These are phyloP conservation scores for Lasiodiplodia citricola DNA, from an alignment of 2,329 filamentous ascomycete species.

Conservation along the genomic window DNA sequence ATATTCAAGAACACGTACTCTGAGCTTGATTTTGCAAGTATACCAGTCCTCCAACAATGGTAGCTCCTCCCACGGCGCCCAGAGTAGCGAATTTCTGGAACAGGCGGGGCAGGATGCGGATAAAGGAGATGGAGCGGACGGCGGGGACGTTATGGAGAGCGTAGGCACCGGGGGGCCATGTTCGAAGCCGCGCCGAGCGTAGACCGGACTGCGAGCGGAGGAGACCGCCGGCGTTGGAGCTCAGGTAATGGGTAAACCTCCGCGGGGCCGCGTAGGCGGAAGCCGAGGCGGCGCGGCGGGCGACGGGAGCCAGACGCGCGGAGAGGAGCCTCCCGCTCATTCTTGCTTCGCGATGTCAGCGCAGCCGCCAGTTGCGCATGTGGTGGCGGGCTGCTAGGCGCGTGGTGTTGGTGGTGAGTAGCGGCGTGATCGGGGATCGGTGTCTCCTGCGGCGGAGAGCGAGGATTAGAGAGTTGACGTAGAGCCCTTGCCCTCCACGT, in stretches of 20 bases:
- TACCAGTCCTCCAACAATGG: conserved; percentile 83
- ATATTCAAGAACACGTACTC: neutral
- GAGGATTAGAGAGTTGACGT: conserved; percentile 21
- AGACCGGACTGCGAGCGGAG: conserved; percentile 63
- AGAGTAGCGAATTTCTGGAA: conserved; percentile 87
- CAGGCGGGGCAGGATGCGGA: conserved; percentile 77
- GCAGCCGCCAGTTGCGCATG: conserved; percentile 16
- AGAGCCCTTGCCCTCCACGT: conserved; percentile 22
- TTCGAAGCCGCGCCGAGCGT: conserved; percentile 17
- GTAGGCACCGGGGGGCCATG: conserved; percentile 79
- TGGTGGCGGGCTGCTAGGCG: conserved; percentile 1
- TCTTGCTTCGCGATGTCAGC: conserved; percentile 29
- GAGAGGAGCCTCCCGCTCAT: conserved; percentile 80
- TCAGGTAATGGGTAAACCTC: conserved; percentile 61
- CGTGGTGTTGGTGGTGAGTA: neutral
- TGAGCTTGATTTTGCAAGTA: conserved; percentile 94
- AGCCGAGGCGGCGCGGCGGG: conserved; percentile 56
- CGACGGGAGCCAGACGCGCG: conserved; percentile 70
- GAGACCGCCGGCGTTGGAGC: conserved; percentile 70
- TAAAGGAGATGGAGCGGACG: conserved; percentile 69
- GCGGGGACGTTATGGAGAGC: conserved; percentile 80
- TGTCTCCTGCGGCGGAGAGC: conserved; percentile 1
- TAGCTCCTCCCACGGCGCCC: conserved; percentile 89
- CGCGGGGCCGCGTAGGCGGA: conserved; percentile 49
- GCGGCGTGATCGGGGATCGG: conserved; percentile 24